Percentiles rank a stretch among this genome's conserved stretches.
These are phyloP conservation scores for Cystobasidiaceae sp. DNA, from an alignment of 1,284 basidiomycete genomes.

Conservation along the genomic window DNA sequence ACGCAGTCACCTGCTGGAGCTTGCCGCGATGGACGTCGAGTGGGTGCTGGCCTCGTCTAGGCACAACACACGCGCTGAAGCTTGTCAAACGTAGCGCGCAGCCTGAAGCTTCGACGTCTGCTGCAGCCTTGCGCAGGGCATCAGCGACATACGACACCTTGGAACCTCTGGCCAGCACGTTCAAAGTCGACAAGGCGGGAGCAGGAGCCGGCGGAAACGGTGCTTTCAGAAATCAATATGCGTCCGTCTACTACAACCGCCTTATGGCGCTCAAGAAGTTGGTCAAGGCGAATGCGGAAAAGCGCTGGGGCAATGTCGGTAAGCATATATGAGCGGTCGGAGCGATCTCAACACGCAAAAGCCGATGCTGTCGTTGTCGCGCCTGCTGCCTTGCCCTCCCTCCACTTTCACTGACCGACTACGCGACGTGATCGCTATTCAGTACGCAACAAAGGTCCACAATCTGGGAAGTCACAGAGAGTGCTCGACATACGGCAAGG, in stretches of 20 bases:
- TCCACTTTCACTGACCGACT: not conserved
- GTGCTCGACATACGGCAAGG: constrained; percentile 84
- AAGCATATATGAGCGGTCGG: constrained; percentile 39
- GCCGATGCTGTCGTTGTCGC: not conserved
- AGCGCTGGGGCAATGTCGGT: constrained; percentile 65
- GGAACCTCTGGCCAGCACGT: constrained; percentile 21
- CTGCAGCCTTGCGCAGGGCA: not conserved
- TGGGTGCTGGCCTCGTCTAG: not conserved
- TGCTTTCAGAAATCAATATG: constrained; percentile 71
- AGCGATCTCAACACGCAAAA: not conserved
- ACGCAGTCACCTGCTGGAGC: not conserved
- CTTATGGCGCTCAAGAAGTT: constrained; percentile 60
- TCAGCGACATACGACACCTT: constrained; percentile 15
- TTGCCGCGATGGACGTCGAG: constrained; percentile 18
- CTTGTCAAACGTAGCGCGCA: no score
- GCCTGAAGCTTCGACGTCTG: constrained; percentile 22
- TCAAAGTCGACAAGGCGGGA: constrained; percentile 16
- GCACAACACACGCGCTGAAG: not conserved
- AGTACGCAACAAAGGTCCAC: not conserved
- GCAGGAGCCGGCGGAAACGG: not conserved
- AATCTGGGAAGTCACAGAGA: constrained; percentile 63
- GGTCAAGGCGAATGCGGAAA: constrained; percentile 61
- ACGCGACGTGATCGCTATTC: not conserved
- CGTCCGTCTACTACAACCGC: constrained; percentile 84
- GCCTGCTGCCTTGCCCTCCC: not conserved